A percentile compares a stretch with the other conserved stretches of the same genome.
Conservation (phyloP, 1,284 basidiomycete species). For the Inonotus hispidus region DNA sequence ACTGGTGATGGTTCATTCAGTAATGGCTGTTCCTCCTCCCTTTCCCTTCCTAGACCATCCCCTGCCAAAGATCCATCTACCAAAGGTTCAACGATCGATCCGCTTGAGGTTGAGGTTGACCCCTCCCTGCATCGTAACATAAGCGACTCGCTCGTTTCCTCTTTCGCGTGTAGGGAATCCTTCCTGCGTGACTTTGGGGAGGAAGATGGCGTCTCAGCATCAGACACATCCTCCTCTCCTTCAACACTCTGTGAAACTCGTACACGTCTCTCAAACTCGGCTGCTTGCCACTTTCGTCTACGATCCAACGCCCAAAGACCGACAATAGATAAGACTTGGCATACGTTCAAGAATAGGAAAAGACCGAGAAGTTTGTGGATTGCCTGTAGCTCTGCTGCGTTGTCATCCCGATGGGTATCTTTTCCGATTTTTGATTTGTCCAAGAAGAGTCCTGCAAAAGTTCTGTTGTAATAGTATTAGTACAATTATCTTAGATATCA, state of each 20-base stretch:
- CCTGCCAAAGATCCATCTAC: background rate
- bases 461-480: constrained; percentile 39
- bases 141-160: background rate
- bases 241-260: background rate
- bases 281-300: constrained; percentile 28
- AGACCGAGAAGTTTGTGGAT: constrained; percentile 52
- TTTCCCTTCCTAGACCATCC: background rate
- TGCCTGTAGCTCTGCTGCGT: constrained; percentile 25
- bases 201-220: constrained; percentile 15
- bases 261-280: constrained; percentile 11
- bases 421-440: constrained; percentile 22
- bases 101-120: constrained; percentile 5
- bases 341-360: constrained; percentile 61
- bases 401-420: constrained; percentile 14
- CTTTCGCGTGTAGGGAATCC: background rate
- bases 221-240: constrained; percentile 4
- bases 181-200: constrained; percentile 1
- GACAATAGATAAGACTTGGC: constrained; percentile 53
- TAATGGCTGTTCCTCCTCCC: constrained; percentile 10
- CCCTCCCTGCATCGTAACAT: constrained; percentile 5
- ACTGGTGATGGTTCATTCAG: constrained; percentile 16
- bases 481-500: constrained; percentile 48
- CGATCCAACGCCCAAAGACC: constrained; percentile 43
- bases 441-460: constrained; percentile 22
- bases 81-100: background rate